Evolutionary conservation across 331 rosid genomes (phyloP).

Genomic region (Cucumis variabilis): DNA sequence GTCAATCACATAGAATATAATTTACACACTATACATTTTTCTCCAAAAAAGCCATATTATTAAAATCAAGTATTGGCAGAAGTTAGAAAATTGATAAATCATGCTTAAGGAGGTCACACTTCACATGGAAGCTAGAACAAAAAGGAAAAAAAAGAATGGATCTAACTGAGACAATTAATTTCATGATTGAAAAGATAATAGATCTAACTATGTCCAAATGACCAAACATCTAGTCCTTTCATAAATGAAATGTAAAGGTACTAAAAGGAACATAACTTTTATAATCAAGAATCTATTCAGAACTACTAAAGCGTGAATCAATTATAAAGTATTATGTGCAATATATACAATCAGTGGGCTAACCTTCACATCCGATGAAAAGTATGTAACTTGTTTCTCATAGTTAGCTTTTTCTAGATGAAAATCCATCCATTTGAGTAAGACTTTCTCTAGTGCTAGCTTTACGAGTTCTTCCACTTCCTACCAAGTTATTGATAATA

Average conservation of each 20-base stretch:
- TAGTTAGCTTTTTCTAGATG: slow-evolving; percentile 95
- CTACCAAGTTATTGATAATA: slow-evolving; percentile 49
- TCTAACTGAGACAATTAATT: not conserved
- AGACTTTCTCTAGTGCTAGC: slow-evolving; percentile 91
- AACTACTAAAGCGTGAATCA: not conserved
- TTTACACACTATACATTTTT: not conserved
- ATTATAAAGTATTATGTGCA: not conserved
- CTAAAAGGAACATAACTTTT: not conserved
- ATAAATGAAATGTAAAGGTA: not conserved
- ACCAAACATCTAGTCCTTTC: not conserved
- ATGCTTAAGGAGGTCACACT: not conserved
- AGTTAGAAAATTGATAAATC: slow-evolving; percentile 1
- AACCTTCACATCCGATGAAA: slow-evolving; percentile 96
- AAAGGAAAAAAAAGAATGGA: not conserved
- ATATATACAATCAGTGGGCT: slow-evolving; percentile 9
- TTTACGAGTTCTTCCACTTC: slow-evolving; percentile 98
- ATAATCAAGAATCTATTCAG: not conserved
- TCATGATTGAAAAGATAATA: not conserved
- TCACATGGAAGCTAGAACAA: not conserved
- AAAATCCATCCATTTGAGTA: slow-evolving; percentile 98
- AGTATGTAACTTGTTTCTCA: slow-evolving; percentile 92
- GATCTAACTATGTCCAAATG: not conserved
- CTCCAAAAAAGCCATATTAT: not conserved
- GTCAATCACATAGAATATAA: not conserved
- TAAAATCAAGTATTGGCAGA: not conserved